A percentile compares a stretch with the other conserved stretches of the same genome.
Evolutionary conservation across 2,329 filamentous ascomycete genomes (phyloP).

Genomic region (Parascedosporium putredinis): DNA sequence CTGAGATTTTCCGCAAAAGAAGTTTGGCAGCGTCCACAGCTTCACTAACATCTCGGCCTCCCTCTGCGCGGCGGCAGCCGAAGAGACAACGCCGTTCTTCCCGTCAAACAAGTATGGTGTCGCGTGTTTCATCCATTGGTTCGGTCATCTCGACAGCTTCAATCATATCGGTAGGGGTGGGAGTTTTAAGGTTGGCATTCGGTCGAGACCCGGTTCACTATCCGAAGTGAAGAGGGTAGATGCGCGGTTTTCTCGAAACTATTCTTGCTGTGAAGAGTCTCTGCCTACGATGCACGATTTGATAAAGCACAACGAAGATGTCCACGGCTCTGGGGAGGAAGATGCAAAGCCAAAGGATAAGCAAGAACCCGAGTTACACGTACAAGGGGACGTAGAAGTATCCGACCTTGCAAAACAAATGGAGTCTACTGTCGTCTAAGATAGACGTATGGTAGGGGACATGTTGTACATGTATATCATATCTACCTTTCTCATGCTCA

Average conservation of each 20-base stretch:
- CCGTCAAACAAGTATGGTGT: not conserved
- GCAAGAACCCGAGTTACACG: too few relatives aligned
- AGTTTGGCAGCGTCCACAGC: not conserved
- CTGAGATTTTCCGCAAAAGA: not conserved
- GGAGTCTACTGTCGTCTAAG: too few relatives aligned
- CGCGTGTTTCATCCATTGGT: not conserved
- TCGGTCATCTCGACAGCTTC: not conserved
- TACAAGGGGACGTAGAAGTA: too few relatives aligned
- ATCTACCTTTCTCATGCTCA: too few relatives aligned
- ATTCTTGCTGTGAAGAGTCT: not conserved
- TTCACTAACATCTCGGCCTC: not conserved
- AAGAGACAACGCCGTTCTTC: not conserved
- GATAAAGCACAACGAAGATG: not conserved
- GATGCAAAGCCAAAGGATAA: too few relatives aligned
- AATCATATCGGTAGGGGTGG: not conserved
- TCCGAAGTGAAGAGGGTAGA: not conserved
- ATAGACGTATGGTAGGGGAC: too few relatives aligned
- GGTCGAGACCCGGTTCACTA: not conserved
- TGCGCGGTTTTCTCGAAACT: not conserved
- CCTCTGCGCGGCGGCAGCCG: not conserved
- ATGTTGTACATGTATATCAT: too few relatives aligned
- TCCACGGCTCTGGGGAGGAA: too few relatives aligned
- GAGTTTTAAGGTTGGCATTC: not conserved
- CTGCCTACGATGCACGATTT: not conserved
- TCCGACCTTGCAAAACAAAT: too few relatives aligned